Evolutionary conservation across 441 rosid genomes (phyloP).

Genomic region (Aquilaria agallochum): DNA sequence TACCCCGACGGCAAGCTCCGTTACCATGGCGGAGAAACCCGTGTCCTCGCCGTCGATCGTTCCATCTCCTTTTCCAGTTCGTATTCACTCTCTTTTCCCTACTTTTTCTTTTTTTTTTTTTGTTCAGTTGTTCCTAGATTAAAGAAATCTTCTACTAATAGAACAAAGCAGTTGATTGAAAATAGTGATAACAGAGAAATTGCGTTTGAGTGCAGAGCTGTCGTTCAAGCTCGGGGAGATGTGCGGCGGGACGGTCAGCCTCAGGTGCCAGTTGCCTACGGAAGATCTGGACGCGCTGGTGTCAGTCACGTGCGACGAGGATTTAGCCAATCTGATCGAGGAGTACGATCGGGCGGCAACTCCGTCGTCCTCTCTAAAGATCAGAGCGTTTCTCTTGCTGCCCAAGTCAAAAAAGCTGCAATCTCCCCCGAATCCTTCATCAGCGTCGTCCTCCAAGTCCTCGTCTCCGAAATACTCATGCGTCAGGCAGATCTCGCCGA

Average conservation of each 20-base stretch:
- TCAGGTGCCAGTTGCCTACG: conserved; percentile 80
- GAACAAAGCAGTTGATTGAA: background rate
- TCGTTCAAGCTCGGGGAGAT: conserved; percentile 61
- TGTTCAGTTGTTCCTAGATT: background rate
- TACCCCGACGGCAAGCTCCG: conserved; percentile 81
- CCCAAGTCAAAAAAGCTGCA: conserved; percentile 32
- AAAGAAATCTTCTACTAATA: background rate
- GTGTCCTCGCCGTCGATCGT: conserved; percentile 77
- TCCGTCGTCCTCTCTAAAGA: conserved; percentile 46
- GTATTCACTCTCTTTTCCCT: conserved; percentile 5
- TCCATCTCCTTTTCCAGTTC: conserved; percentile 66
- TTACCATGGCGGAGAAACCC: conserved; percentile 77
- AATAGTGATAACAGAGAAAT: background rate
- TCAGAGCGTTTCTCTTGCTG: conserved; percentile 61
- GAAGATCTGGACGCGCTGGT: conserved; percentile 92
- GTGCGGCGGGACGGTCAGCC: conserved; percentile 44
- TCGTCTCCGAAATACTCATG: conserved; percentile 35
- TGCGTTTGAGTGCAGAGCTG: conserved; percentile 47
- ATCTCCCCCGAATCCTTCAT: conserved; percentile 30
- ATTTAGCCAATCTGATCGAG: conserved; percentile 76
- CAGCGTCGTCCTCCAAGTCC: conserved; percentile 27
- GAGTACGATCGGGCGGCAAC: conserved; percentile 62
- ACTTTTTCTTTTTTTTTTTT: background rate
- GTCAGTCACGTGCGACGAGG: conserved; percentile 78
- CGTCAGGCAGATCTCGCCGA: conserved; percentile 31